phyloP scores from a whole-genome alignment of 2,329 filamentous ascomycete genomes.

The Aspergillus uvarum region DNA sequence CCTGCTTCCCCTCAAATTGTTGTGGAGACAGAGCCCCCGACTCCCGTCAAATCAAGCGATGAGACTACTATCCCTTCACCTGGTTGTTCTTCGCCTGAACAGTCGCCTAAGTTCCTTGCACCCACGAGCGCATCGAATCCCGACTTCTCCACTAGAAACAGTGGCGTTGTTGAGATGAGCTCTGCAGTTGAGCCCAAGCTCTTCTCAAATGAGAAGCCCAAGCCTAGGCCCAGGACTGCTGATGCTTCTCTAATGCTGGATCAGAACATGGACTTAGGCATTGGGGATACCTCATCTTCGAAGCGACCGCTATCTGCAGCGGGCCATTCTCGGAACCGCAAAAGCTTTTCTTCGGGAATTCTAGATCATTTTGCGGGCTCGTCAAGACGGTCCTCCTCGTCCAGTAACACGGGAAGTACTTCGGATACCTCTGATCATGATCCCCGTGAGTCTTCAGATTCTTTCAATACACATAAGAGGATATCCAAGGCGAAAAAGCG shows the following conservation, averaged over 20 bases:
- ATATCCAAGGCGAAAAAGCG: slow-evolving; percentile 48
- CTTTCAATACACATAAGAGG: slow-evolving; percentile 32
- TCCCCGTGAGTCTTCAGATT: slow-evolving; percentile 22
- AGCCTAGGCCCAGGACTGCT: slow-evolving; percentile 46
- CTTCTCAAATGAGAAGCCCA: slow-evolving; percentile 27
- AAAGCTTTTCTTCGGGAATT: slow-evolving; percentile 32
- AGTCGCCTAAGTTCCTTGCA: slow-evolving; percentile 81
- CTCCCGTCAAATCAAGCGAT: slow-evolving; percentile 10
- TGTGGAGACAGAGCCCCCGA: slow-evolving; percentile 13
- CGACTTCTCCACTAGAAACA: slow-evolving; percentile 73
- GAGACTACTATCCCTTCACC: slow-evolving; percentile 51
- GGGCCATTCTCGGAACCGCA: slow-evolving; percentile 32
- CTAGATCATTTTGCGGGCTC: slow-evolving; percentile 27
- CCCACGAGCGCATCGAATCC: slow-evolving; percentile 67
- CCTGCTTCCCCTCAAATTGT: slow-evolving; percentile 35
- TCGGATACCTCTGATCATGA: slow-evolving; percentile 33
- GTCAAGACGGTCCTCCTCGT: slow-evolving; percentile 29
- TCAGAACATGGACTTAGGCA: slow-evolving; percentile 18
- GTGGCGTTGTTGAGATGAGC: slow-evolving; percentile 33
- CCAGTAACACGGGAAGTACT: slow-evolving; percentile 31
- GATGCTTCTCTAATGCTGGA: slow-evolving; percentile 40
- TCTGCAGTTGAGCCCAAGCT: slow-evolving; percentile 58
- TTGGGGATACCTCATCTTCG: slow-evolving; percentile 21
- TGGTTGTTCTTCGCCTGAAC: slow-evolving; percentile 75
- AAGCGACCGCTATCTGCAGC: slow-evolving; percentile 46